A percentile compares a stretch with the other conserved stretches of the same genome.
Evolutionary conservation across 768 basidiomycete species (phyloP).

Genomic region (Leccinum truebloodii): DNA sequence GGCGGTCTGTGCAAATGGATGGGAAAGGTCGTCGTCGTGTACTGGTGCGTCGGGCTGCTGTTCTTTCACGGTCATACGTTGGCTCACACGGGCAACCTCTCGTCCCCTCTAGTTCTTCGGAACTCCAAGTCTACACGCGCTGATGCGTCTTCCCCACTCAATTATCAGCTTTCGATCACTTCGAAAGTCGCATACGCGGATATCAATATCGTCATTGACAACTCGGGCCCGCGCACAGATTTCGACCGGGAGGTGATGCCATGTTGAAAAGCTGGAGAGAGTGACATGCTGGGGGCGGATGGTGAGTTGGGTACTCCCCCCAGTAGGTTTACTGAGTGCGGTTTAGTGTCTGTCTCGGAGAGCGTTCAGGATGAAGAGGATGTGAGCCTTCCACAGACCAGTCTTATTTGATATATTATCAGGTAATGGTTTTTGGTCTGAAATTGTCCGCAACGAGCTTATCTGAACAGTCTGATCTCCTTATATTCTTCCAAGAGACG

Average conservation of each 20-base stretch:
- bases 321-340: constrained; percentile 50
- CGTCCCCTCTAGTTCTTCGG: constrained; percentile 57
- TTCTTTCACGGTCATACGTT: background rate
- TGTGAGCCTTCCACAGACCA: background rate
- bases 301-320: constrained; percentile 63
- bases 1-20: constrained; percentile 82
- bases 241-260: constrained; percentile 48
- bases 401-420: background rate
- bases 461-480: too few species aligned
- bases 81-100: background rate
- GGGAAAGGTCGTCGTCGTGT: constrained; percentile 84
- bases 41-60: constrained; percentile 65
- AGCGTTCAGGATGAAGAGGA: constrained; percentile 21
- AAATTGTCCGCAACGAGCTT: too few species aligned
- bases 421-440: background rate
- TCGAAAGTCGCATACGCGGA: constrained; percentile 75
- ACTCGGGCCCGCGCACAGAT: constrained; percentile 74
- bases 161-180: constrained; percentile 76
- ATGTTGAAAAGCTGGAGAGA: constrained; percentile 43
- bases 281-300: constrained; percentile 60
- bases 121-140: constrained; percentile 63
- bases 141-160: constrained; percentile 75
- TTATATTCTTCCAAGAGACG: too few species aligned
- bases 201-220: constrained; percentile 77
- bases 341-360: constrained; percentile 39